Evolutionary conservation across 192 early-diverging fungal species (phyloP), one percentile per base, ranked within the genome.

Genomic region (Backusella morwellensis): DNA sequence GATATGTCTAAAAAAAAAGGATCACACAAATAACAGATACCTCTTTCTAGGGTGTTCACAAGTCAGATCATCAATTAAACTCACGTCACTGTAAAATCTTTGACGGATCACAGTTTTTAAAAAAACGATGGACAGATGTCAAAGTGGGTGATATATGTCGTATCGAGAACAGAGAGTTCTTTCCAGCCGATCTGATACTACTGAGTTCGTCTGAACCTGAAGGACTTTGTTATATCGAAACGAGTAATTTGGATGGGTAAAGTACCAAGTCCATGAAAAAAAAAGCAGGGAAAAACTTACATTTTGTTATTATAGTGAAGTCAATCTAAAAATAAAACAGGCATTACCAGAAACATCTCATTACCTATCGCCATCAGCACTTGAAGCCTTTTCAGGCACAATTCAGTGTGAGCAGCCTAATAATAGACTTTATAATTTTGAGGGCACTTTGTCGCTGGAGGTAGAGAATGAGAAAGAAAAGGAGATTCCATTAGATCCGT

Each of bases 241-340:
- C 97, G 50, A 94, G 93, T 75, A 97, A 97, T 79, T 85, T 98
- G 35, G 97, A 98, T 83, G 97, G 82, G 82, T 80, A 80, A 74
- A 1, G 14, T 29, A 2, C 12, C 4, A 44, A 40, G 32, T 32
- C 2, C 40, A 9, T 26, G 12, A 4, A 2, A 29, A 4, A 2
- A 29, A 40, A 21, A 35, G 35, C 15, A 36, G 63, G 11, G 23
- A 36, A 14, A n/a, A 80, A 44, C 7, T 44, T 44, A 44, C 15
- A 44, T 26, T 52, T 73, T 21, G 6, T 35, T 35, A 73, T 35
- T 26, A 23, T 72, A 83, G 97, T 54, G 97, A 98, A 79, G 96
- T 96, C 8, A 98, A 98, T 80, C 85, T 98, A 38, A 98, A 98
- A 80, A 95, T 97, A 75, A 95, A 96, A 79, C 93, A 97, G 82